Conservation (phyloP, 2,329 filamentous ascomycete genomes). For the Fusarium ambrosium region DNA sequence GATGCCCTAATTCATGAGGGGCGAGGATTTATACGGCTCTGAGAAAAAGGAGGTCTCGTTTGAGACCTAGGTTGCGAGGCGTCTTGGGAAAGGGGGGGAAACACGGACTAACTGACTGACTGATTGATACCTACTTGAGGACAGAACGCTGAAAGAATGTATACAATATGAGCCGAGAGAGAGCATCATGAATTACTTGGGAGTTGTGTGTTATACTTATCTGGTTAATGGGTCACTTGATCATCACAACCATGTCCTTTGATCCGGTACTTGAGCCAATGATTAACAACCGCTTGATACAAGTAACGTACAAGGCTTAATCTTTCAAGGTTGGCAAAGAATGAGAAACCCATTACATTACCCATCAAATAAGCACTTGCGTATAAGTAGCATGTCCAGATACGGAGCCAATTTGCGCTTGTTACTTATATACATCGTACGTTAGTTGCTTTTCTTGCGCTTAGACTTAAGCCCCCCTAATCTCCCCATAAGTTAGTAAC, state of each 20-base stretch:
- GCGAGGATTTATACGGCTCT: constrained; percentile 10
- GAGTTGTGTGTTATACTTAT: background rate
- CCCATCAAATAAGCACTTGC: background rate
- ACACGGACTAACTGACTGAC: constrained; percentile 7
- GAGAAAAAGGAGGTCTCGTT: constrained; percentile 14
- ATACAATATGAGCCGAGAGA: background rate
- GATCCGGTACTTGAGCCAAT: background rate
- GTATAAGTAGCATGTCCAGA: background rate
- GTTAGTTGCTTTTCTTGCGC: background rate
- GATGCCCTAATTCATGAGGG: background rate
- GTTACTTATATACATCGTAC: background rate
- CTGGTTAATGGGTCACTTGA: background rate
- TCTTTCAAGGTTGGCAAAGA: background rate
- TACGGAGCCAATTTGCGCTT: background rate
- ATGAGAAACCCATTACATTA: background rate
- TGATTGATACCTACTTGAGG: constrained; percentile 17
- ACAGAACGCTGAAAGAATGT: constrained; percentile 1
- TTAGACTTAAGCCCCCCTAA: background rate
- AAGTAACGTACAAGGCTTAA: background rate
- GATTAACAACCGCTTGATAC: background rate
- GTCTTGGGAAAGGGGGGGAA: constrained; percentile 24
- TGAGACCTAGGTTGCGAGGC: constrained; percentile 31
- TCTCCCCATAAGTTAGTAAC: background rate
- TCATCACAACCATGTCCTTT: background rate
- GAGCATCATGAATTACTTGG: background rate